Conservation (phyloP, 306 rosid species). For the Crotalaria pallida region DNA sequence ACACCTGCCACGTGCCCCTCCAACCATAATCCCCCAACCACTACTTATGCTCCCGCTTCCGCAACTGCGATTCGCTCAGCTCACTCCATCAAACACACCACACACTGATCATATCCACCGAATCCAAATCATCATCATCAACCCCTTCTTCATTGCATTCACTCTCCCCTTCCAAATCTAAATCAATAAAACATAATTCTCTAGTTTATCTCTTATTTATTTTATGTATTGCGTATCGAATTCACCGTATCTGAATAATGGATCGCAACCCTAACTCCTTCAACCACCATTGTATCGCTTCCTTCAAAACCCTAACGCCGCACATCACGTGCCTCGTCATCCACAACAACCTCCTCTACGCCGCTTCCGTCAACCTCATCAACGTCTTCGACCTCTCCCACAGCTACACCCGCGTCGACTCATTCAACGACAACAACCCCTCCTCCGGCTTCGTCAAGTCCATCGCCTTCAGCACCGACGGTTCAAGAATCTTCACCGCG, state of each 20-base stretch:
- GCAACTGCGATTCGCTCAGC: neutral
- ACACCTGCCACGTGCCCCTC: neutral
- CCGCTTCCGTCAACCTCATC: constrained; percentile 45
- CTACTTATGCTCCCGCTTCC: constrained; percentile 33
- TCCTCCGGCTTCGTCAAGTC: constrained; percentile 55
- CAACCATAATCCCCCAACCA: neutral
- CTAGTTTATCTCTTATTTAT: no score
- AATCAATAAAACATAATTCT: no score
- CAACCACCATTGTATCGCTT: constrained; percentile 7
- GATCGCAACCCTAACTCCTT: neutral
- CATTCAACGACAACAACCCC: constrained; percentile 39
- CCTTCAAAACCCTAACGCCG: constrained; percentile 32
- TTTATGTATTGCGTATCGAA: no score
- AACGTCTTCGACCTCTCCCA: constrained; percentile 42
- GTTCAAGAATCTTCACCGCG: constrained; percentile 47
- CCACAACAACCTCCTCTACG: constrained; percentile 54
- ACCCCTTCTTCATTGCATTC: neutral
- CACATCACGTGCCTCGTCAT: constrained; percentile 47
- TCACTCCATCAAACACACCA: neutral
- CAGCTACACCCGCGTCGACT: constrained; percentile 28
- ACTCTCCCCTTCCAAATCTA: neutral
- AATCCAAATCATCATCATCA: neutral
- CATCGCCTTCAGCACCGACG: constrained; percentile 29
- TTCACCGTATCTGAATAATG: no score
- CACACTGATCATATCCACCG: no score